phyloP scores from a whole-genome alignment of 2,329 filamentous ascomycete species.

The Penicillium sp. region DNA sequence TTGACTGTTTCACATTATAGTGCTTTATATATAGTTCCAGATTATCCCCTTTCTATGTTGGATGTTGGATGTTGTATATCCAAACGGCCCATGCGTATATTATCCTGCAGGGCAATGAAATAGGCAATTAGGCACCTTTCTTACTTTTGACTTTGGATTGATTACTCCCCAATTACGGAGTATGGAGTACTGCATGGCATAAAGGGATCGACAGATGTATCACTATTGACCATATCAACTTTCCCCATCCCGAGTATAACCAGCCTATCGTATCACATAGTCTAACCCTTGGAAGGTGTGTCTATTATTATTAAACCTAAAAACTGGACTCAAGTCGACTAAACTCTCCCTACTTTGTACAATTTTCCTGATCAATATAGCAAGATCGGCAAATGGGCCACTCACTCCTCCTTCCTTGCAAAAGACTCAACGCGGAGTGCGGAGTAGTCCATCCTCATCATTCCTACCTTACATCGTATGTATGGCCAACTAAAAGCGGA shows the following conservation, averaged over 20 bases:
- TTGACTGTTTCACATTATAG: neutral
- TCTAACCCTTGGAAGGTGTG: neutral
- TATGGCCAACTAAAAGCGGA: neutral
- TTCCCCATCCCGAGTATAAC: neutral
- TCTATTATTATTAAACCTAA: neutral
- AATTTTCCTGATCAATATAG: neutral
- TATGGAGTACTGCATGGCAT: neutral
- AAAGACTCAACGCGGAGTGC: neutral
- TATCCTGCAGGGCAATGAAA: slow-evolving; percentile 2
- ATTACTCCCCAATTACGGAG: neutral
- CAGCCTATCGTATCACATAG: neutral
- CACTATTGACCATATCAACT: neutral
- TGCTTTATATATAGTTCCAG: neutral
- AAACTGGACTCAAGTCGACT: neutral
- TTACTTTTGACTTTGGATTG: neutral
- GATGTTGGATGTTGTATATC: too few relatives aligned
- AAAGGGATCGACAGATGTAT: neutral
- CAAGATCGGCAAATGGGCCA: neutral
- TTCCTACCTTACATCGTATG: neutral
- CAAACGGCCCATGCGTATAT: slow-evolving; percentile 9
- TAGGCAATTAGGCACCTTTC: neutral
- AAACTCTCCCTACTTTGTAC: neutral
- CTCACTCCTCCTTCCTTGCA: neutral
- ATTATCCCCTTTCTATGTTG: neutral
- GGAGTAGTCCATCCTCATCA: neutral